Conservation (phyloP, 495 filamentous ascomycete species). For the Aspergillus taichungensis region DNA sequence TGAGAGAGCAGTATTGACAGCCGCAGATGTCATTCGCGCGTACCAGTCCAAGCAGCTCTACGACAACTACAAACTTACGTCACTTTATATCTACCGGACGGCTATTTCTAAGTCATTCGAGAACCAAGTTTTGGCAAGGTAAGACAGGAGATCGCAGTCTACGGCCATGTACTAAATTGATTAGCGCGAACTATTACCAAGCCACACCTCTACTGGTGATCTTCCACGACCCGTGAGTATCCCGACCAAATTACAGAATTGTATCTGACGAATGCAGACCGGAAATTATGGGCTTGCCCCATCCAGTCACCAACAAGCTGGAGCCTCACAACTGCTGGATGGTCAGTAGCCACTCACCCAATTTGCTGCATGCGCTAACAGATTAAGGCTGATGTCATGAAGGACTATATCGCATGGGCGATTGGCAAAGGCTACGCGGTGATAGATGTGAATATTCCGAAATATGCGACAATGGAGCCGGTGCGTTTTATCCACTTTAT, state of each 20-base stretch:
- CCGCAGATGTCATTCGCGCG: constrained; percentile 58
- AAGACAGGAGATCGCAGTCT: constrained; percentile 10
- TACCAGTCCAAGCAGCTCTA: constrained; percentile 63
- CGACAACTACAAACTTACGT: constrained; percentile 63
- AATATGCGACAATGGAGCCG: constrained; percentile 44
- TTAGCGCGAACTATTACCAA: constrained; percentile 45
- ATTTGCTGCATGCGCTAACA: constrained; percentile 29
- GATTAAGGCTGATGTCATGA: constrained; percentile 64
- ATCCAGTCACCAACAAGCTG: constrained; percentile 58
- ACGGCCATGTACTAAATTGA: background rate
- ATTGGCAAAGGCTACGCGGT: constrained; percentile 62
- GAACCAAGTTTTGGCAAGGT: constrained; percentile 84
- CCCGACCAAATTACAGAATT: background rate
- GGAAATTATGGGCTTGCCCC: constrained; percentile 56
- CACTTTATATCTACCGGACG: constrained; percentile 63
- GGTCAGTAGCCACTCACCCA: constrained; percentile 45
- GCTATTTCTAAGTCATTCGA: constrained; percentile 68
- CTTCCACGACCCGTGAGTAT: constrained; percentile 70
- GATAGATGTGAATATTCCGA: constrained; percentile 84
- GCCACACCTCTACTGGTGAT: constrained; percentile 58
- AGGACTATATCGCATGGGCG: constrained; percentile 77
- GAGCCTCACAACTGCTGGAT: constrained; percentile 79
- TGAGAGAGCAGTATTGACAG: constrained; percentile 1
- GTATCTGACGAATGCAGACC: constrained; percentile 44
- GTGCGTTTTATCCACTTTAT: constrained; percentile 9